These are phyloP conservation scores for Lactifluus rugatus DNA, from an alignment of 768 basidiomycete genomes.

Conservation along the genomic window DNA sequence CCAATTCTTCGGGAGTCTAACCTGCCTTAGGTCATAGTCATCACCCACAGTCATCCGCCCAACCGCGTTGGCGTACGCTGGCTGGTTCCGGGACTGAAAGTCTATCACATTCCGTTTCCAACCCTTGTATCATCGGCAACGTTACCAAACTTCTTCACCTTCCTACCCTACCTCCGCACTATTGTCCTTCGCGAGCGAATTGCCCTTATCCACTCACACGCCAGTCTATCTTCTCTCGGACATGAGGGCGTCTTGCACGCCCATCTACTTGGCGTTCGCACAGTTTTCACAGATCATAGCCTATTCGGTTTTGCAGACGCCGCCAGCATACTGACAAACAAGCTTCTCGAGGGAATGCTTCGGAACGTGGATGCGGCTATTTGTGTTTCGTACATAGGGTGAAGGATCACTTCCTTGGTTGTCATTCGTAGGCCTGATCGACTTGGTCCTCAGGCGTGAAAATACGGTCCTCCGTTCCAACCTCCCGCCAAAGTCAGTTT, in stretches of 20 bases:
- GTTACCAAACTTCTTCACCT: conserved; percentile 87
- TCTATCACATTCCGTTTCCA: conserved; percentile 87
- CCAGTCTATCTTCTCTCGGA: conserved; percentile 78
- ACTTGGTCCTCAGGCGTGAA: conserved; percentile 61
- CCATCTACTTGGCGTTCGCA: conserved; percentile 75
- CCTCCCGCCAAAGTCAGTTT: conserved; percentile 50
- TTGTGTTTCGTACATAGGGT: conserved; percentile 97
- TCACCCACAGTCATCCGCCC: conserved; percentile 85
- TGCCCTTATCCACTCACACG: conserved; percentile 85
- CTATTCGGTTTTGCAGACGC: conserved; percentile 96
- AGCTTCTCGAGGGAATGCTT: conserved; percentile 77
- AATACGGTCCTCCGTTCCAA: conserved; percentile 88
- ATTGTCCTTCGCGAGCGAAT: conserved; percentile 84
- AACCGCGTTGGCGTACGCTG: conserved; percentile 85
- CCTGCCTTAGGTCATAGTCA: conserved; percentile 67
- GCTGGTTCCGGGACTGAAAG: conserved; percentile 79
- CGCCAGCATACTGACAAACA: conserved; percentile 95
- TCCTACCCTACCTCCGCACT: conserved; percentile 82
- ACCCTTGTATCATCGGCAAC: conserved; percentile 90
- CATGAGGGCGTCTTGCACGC: conserved; percentile 91
- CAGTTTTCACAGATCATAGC: conserved; percentile 95
- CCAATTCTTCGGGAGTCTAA: not conserved
- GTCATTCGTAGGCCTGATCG: not conserved
- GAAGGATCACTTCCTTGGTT: conserved; percentile 20
- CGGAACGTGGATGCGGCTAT: conserved; percentile 91